Base-by-base conservation (phyloP, 2,329 filamentous ascomycete species). In the Ramularia collo-cygni region DNA sequence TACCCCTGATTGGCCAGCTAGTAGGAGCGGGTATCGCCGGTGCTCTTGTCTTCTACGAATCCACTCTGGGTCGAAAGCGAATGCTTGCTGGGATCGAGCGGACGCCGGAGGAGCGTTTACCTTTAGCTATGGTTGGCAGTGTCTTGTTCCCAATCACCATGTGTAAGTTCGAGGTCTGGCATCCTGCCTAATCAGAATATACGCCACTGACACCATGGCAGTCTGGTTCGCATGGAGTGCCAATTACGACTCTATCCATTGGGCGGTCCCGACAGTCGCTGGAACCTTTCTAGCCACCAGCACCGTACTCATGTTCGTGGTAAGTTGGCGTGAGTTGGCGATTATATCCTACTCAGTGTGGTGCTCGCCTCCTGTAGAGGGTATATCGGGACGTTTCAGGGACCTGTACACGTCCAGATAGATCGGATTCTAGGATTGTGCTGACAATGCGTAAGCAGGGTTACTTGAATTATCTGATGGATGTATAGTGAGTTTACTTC, bases 391-490 rank as follows among this genome's bases (percentile, higher is more conserved):
- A n/a, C n/a, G n/a, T n/a, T n/a, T n/a, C n/a, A n/a, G n/a, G n/a
- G n/a, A n/a, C n/a, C n/a, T n/a, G n/a, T n/a, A n/a, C n/a, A n/a
- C n/a, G n/a, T n/a, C n/a, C n/a, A n/a, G n/a, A n/a, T n/a, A n/a
- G n/a, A n/a, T n/a, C n/a, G n/a, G n/a, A n/a, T n/a, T n/a, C n/a
- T n/a, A n/a, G n/a, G n/a, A n/a, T n/a, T n/a, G n/a, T n/a, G n/a
- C n/a, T n/a, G n/a, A n/a, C n/a, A n/a, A n/a, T n/a, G n/a, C n/a
- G n/a, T n/a, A n/a, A n/a, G n/a, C n/a, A n/a, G n/a, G n/a, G n/a
- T n/a, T n/a, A n/a, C n/a, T 56, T 75, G 28, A 76, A 71, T 42
- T 76, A 76, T 40, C 62, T 76, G 7, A 68, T 26, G 8, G 45
- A 76, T 51, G 62, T 64, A 1, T 76, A 76, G 41, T 61, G 47